Conservation (phyloP, 306 rosid species). For the Ziziphus jujuba region DNA sequence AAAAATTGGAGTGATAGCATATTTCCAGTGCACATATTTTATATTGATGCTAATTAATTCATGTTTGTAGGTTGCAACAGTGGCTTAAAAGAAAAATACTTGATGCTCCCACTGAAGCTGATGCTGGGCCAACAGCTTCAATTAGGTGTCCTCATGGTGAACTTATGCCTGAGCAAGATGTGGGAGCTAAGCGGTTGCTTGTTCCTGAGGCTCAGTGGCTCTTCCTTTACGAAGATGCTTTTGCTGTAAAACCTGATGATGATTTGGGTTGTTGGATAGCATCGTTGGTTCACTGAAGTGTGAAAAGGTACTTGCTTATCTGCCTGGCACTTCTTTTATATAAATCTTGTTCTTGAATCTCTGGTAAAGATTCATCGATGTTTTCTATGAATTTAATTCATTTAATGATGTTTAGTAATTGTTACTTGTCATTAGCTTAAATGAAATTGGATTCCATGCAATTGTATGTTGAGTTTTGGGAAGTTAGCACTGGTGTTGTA, state of each 20-base stretch:
- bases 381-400: background rate
- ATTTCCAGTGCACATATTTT: background rate
- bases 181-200: slow-evolving; percentile 88
- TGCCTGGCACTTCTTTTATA: slow-evolving; percentile 1
- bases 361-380: background rate
- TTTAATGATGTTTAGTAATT: background rate
- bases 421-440: background rate
- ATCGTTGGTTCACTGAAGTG: slow-evolving; percentile 58
- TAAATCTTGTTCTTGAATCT: slow-evolving; percentile 16
- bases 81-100: slow-evolving; percentile 90
- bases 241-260: slow-evolving; percentile 65
- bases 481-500: background rate
- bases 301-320: slow-evolving; percentile 66
- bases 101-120: slow-evolving; percentile 96
- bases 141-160: slow-evolving; percentile 86
- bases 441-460: background rate
- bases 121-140: slow-evolving; percentile 79
- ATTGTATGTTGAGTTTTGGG: background rate
- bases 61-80: slow-evolving; percentile 78
- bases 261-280: slow-evolving; percentile 61
- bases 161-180: slow-evolving; percentile 84
- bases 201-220: slow-evolving; percentile 85
- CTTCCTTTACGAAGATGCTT: slow-evolving; percentile 75
- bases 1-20: background rate
- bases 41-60: slow-evolving; percentile 21